phyloP scores from a whole-genome alignment of 2,329 filamentous ascomycete genomes.

The Colletotrichum trifolii region DNA sequence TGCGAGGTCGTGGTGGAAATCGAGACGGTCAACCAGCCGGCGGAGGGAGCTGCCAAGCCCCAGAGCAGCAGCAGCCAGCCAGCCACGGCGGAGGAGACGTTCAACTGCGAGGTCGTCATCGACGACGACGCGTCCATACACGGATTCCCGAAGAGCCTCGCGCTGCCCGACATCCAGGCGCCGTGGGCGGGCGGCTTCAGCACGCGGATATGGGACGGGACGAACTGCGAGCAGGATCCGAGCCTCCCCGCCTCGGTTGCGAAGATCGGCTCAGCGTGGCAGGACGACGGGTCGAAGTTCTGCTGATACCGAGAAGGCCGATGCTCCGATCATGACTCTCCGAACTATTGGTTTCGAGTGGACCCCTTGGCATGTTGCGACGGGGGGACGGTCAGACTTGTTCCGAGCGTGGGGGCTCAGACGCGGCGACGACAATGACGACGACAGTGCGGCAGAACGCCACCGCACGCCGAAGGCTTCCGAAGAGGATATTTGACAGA shows the following conservation, averaged over 20 bases:
- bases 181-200: slow-evolving; percentile 32
- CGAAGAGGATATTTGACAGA: too few species aligned
- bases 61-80: slow-evolving; percentile 2
- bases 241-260: slow-evolving; percentile 20
- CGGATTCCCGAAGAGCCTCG: slow-evolving; percentile 12
- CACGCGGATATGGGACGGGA: slow-evolving; percentile 33
- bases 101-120: neutral
- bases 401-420: too few species aligned
- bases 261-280: slow-evolving; percentile 19
- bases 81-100: neutral
- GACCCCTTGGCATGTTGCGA: too few species aligned
- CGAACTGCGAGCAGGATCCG: slow-evolving; percentile 32
- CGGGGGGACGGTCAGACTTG: too few species aligned
- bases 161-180: slow-evolving; percentile 20
- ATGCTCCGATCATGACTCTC: neutral
- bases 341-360: too few species aligned
- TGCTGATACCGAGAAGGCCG: neutral
- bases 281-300: neutral
- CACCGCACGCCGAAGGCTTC: too few species aligned
- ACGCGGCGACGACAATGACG: too few species aligned
- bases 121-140: slow-evolving; percentile 7
- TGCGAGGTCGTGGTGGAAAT: slow-evolving; percentile 29
- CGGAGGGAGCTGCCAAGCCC: neutral
- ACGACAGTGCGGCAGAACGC: too few species aligned
- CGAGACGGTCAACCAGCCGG: slow-evolving; percentile 2